A percentile compares a stretch with the other conserved stretches of the same genome.
These are phyloP conservation scores for Pugionium cornutum DNA, from an alignment of 345 rosid genomes.

Conservation along the genomic window DNA sequence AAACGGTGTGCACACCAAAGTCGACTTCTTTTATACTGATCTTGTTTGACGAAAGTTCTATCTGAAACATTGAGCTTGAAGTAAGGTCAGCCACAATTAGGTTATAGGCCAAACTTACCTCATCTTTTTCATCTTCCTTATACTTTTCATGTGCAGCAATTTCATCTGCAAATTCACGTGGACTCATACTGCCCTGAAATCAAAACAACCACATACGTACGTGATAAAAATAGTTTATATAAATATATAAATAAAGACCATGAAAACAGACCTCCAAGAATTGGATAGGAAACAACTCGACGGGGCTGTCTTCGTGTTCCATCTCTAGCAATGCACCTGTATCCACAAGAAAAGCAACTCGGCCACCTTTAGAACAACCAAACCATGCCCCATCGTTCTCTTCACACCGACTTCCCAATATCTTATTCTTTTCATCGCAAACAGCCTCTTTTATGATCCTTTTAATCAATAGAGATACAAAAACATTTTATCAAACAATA, in stretches of 20 bases:
- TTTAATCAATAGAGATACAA: not conserved
- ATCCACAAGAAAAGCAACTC: slow-evolving; percentile 14
- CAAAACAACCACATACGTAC: not conserved
- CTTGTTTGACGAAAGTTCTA: slow-evolving; percentile 49
- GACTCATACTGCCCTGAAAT: slow-evolving; percentile 6
- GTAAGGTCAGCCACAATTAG: slow-evolving; percentile 57
- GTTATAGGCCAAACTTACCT: slow-evolving; percentile 8
- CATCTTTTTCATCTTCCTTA: too few relatives aligned
- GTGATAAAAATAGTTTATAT: not conserved
- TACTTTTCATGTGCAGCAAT: too few relatives aligned
- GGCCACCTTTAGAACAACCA: not conserved
- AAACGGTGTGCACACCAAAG: slow-evolving; percentile 70
- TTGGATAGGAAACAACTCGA: not conserved
- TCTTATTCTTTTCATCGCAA: not conserved
- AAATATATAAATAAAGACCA: not conserved
- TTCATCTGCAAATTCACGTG: not conserved
- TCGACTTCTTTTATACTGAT: slow-evolving; percentile 50
- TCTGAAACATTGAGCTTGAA: slow-evolving; percentile 56
- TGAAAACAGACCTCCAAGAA: slow-evolving; percentile 1
- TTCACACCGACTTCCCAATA: not conserved
- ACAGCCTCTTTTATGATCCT: not conserved
- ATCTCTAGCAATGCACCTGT: not conserved
- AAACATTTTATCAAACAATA: too few relatives aligned
- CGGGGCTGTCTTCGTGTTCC: too few relatives aligned
- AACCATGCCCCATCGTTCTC: not conserved